These are phyloP conservation scores for Fomitopsis betulina DNA, from an alignment of 1,284 basidiomycete species.

Conservation along the genomic window DNA sequence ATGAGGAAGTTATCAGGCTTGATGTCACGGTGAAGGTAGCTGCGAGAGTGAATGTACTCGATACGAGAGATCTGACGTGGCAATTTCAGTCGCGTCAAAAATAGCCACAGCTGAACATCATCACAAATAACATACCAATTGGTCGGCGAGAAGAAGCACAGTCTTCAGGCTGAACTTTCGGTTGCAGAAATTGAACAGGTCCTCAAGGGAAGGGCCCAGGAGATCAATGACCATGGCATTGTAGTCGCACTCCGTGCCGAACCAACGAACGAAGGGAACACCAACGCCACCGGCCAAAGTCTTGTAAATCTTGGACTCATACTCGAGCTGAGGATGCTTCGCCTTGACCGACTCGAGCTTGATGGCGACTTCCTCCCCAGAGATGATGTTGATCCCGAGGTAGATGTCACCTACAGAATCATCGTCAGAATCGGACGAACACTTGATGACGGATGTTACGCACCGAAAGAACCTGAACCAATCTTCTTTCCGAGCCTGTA, in stretches of 20 bases:
- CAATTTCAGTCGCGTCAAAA: constrained; percentile 4
- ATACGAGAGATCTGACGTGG: constrained; percentile 87
- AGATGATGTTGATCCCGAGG: constrained; percentile 99
- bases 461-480: constrained; percentile 97
- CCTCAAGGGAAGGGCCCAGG: constrained; percentile 95
- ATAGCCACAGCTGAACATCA: constrained; percentile 10
- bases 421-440: background rate
- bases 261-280: constrained; percentile 97
- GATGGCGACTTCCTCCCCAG: constrained; percentile 99
- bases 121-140: constrained; percentile 62
- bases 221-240: constrained; percentile 99
- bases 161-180: constrained; percentile 98
- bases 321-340: constrained; percentile 99
- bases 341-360: constrained; percentile 99
- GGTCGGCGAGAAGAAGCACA: constrained; percentile 94
- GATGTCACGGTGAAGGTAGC: constrained; percentile 99
- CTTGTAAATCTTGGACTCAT: constrained; percentile 97
- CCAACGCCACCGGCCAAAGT: constrained; percentile 97
- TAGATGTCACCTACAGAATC: constrained; percentile 88
- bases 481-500: constrained; percentile 99
- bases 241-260: constrained; percentile 99
- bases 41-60: constrained; percentile 99
- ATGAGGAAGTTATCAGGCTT: constrained; percentile 99
- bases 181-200: constrained; percentile 99
- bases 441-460: constrained; percentile 26